These are phyloP conservation scores for Ceriops zippeliana DNA, from an alignment of 345 rosid genomes.

Conservation along the genomic window DNA sequence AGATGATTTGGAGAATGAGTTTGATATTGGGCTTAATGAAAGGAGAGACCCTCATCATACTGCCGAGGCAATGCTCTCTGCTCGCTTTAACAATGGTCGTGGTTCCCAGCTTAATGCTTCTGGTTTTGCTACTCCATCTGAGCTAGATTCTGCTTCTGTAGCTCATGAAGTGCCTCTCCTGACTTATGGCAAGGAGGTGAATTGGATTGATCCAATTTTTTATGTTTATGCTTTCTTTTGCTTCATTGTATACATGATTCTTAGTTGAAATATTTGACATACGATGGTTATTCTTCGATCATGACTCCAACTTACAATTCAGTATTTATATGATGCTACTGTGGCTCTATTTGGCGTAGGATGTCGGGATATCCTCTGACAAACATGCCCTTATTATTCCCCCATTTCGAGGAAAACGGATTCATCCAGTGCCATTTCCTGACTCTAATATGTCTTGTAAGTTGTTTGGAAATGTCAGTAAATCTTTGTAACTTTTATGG, in stretches of 20 bases:
- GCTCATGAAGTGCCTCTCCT: constrained; percentile 59
- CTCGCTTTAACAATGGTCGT: constrained; percentile 48
- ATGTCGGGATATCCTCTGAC: constrained; percentile 63
- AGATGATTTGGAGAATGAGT: constrained; percentile 63
- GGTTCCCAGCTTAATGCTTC: constrained; percentile 27
- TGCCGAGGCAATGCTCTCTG: constrained; percentile 45
- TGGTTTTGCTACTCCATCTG: constrained; percentile 39
- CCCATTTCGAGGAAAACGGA: constrained; percentile 52
- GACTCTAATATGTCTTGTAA: constrained; percentile 59
- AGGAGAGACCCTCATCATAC: constrained; percentile 40
- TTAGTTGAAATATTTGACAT: neutral
- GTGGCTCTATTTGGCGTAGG: constrained; percentile 36
- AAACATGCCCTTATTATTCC: constrained; percentile 77
- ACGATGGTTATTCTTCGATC: neutral
- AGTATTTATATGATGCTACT: neutral
- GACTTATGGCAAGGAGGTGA: constrained; percentile 70
- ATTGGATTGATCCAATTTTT: constrained; percentile 4
- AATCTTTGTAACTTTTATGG: constrained; percentile 5
- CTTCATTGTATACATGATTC: neutral
- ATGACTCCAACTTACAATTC: neutral
- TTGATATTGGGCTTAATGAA: constrained; percentile 32
- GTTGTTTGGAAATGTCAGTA: constrained; percentile 18
- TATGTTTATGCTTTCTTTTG: neutral
- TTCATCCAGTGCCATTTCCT: constrained; percentile 47
- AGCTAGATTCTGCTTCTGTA: constrained; percentile 52